Evolutionary conservation across 441 rosid species (phyloP).

Genomic region (Euphorbia celastroides): DNA sequence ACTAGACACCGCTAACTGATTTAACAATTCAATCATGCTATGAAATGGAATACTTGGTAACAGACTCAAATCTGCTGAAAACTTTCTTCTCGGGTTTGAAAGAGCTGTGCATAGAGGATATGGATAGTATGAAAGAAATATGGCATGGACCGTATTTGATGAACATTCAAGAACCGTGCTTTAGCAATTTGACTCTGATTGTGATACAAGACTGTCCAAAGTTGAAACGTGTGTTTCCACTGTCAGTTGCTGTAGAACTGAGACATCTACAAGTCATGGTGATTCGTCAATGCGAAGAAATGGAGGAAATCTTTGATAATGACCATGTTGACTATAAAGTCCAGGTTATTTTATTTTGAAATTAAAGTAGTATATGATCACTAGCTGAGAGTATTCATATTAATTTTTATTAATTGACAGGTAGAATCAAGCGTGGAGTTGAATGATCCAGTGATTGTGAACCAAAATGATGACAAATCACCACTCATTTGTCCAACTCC

Average conservation of each 20-base stretch:
- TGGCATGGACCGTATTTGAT: neutral
- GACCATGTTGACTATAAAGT: neutral
- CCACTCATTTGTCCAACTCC: too few species aligned
- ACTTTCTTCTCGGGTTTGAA: neutral
- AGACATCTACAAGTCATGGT: neutral
- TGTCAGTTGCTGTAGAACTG: neutral
- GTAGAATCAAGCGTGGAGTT: too few species aligned
- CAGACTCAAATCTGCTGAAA: neutral
- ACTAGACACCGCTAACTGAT: neutral
- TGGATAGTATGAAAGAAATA: neutral
- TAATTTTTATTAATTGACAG: too few species aligned
- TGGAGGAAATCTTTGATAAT: neutral
- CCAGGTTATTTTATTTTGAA: too few species aligned
- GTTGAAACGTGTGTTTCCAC: neutral
- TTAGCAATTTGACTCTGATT: neutral
- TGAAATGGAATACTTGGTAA: constrained; percentile 1
- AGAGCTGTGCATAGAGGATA: neutral
- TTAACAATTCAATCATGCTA: neutral
- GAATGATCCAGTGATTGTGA: too few species aligned
- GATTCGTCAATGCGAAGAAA: neutral
- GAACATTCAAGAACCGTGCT: neutral
- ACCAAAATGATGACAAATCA: too few species aligned
- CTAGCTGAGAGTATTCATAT: too few species aligned
- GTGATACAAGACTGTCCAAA: neutral
- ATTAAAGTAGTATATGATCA: too few species aligned